Base-by-base conservation (phyloP, 192 early-diverging fungal species). In the Entomortierella chlamydospora region DNA sequence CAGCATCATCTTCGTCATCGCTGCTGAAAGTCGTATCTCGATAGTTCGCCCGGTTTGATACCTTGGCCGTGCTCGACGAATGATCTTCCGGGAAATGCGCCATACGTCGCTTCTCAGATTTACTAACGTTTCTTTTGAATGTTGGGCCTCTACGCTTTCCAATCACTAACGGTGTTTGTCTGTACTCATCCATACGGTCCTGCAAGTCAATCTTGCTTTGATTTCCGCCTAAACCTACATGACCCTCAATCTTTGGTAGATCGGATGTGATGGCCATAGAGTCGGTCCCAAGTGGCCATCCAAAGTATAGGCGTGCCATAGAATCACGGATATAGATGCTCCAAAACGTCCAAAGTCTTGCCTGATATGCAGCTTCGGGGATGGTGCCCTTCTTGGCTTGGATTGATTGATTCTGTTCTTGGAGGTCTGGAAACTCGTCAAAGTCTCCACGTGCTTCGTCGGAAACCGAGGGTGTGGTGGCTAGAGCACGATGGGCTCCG, bases 271-370 rank as follows among this genome's bases (percentile, higher is more conserved):
- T 20, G 10, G 49, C 28, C 57, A 52, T 64, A 1, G 54, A 39
- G 25, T 73, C 63, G 12, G 65, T 18, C 43, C 62, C 71, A 9
- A 53, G 37, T 20, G 63, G 57, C 34, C 49, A 73, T 17, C 71
- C 71, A 42, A 64, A 73, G 29, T 73, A 73, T 4, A 73, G 57
- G 10, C 50, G 9, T 23, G 62, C 13, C 7, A 65, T 60, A 5
- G 55, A 59, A 26, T 73, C 63, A 22, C 71, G 71, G 23, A 73
- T 18, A 58, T 65, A 73, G 26, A 52, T 17, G 1, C 63, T 63
- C 71, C 71, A 73, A 53, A 73, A 73, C 18, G 49, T 6, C 71
- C 71, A 73, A 1, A 73, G 57, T 5, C 64, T 54, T 42, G 57
- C 57, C 31, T 73, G 71, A 22, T 73, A 65, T 12, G 50, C 64